Percentiles rank a stretch among this genome's conserved stretches.
Evolutionary conservation across 2,329 filamentous ascomycete genomes (phyloP).

Genomic region (Aureobasidium sp.): DNA sequence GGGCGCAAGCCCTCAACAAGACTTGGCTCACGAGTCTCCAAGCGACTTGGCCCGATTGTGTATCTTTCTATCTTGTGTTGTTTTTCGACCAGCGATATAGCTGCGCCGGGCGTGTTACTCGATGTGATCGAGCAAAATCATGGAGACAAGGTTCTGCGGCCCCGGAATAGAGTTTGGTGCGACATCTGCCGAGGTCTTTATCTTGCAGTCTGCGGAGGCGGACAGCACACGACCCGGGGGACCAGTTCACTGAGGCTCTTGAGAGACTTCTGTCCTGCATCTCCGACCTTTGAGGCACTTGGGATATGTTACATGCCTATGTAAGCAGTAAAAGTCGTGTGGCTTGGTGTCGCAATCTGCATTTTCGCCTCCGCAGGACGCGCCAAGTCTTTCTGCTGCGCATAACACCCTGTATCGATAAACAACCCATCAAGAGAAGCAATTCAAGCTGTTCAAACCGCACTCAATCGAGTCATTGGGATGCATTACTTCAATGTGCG

Average conservation of each 20-base stretch:
- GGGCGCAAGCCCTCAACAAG: neutral
- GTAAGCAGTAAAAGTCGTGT: too few species aligned
- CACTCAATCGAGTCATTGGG: too few species aligned
- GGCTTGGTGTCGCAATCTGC: too few species aligned
- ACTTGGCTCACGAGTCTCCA: neutral
- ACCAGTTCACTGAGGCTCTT: neutral
- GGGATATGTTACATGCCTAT: too few species aligned
- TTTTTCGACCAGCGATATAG: neutral
- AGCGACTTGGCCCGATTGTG: conserved; percentile 10
- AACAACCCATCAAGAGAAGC: too few species aligned
- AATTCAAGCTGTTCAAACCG: too few species aligned
- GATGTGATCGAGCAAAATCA: conserved; percentile 18
- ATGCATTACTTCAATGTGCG: too few species aligned
- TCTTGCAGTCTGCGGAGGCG: neutral
- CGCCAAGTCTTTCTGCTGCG: too few species aligned
- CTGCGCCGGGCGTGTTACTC: conserved; percentile 11
- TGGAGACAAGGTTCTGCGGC: conserved; percentile 4
- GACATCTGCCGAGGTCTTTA: neutral
- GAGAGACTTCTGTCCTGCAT: neutral
- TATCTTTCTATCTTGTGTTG: conserved; percentile 5
- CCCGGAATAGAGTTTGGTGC: neutral
- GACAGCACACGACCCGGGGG: neutral
- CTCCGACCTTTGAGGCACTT: too few species aligned
- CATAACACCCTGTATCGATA: too few species aligned
- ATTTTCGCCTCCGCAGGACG: too few species aligned